Conservation (phyloP, 2,329 filamentous ascomycete species). For the Beauveria medogensis region DNA sequence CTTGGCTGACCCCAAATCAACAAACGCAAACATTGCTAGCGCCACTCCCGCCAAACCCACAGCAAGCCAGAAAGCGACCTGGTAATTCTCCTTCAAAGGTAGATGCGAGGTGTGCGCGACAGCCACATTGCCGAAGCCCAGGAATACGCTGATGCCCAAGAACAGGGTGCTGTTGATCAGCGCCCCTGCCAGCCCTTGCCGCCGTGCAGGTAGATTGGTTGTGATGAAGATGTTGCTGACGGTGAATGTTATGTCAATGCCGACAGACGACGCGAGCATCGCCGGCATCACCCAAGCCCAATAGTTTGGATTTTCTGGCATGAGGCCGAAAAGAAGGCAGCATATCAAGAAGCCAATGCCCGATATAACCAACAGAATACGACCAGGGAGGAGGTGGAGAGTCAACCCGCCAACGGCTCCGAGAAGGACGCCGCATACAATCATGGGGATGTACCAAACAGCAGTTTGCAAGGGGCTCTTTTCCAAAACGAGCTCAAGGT, state of each 20-base stretch:
- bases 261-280: slow-evolving; percentile 52
- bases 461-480: slow-evolving; percentile 44
- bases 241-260: slow-evolving; percentile 59
- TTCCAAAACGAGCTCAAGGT: slow-evolving; percentile 47
- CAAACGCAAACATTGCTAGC: slow-evolving; percentile 30
- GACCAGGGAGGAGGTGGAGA: slow-evolving; percentile 47
- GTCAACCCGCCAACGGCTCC: slow-evolving; percentile 44
- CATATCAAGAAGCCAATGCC: slow-evolving; percentile 42
- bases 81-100: slow-evolving; percentile 39
- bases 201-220: slow-evolving; percentile 47
- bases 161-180: slow-evolving; percentile 55
- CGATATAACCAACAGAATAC: slow-evolving; percentile 43
- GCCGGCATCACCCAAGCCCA: slow-evolving; percentile 58
- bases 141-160: slow-evolving; percentile 53
- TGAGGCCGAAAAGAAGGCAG: slow-evolving; percentile 47
- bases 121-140: slow-evolving; percentile 31
- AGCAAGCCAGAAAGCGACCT: slow-evolving; percentile 53
- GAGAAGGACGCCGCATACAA: slow-evolving; percentile 50
- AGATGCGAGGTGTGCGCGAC: slow-evolving; percentile 50
- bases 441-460: slow-evolving; percentile 52
- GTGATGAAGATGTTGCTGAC: slow-evolving; percentile 62
- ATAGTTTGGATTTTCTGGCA: slow-evolving; percentile 44
- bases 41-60: slow-evolving; percentile 41
- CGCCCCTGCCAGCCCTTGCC: slow-evolving; percentile 58
- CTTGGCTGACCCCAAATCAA: slow-evolving; percentile 19